phyloP scores from a whole-genome alignment of 192 early-diverging fungal genomes.

The Geranomyces variabilis region DNA sequence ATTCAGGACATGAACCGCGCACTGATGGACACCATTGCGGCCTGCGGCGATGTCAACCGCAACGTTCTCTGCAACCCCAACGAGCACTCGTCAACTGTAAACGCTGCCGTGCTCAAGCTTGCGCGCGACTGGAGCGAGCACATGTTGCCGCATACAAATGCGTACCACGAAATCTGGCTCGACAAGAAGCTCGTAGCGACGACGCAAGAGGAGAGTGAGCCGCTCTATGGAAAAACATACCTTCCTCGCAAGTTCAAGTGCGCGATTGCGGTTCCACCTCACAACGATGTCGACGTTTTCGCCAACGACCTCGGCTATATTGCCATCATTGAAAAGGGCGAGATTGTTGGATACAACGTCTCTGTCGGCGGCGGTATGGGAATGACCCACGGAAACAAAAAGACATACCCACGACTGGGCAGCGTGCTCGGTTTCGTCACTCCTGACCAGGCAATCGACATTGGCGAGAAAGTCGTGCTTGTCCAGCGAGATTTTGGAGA shows the following conservation, averaged over 20 bases:
- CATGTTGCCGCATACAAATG: conserved; percentile 81
- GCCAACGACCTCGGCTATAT: conserved; percentile 95
- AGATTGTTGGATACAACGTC: conserved; percentile 89
- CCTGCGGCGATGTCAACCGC: conserved; percentile 97
- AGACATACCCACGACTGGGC: conserved; percentile 90
- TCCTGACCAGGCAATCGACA: conserved; percentile 73
- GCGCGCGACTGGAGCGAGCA: conserved; percentile 72
- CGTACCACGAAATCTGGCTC: conserved; percentile 98
- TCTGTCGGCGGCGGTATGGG: conserved; percentile 97
- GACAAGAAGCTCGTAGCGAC: conserved; percentile 83
- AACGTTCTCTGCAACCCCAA: conserved; percentile 95
- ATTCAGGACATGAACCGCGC: conserved; percentile 92
- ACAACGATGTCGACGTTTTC: conserved; percentile 96
- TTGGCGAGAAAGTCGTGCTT: conserved; percentile 89
- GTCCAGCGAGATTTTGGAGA: conserved; percentile 96
- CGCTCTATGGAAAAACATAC: conserved; percentile 90
- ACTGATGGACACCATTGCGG: conserved; percentile 89
- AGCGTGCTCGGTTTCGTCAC: conserved; percentile 79
- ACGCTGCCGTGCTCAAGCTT: conserved; percentile 78
- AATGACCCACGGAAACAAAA: conserved; percentile 97
- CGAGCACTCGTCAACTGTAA: conserved; percentile 76
- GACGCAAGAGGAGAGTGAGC: conserved; percentile 76
- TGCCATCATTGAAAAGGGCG: conserved; percentile 79
- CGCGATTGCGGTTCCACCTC: conserved; percentile 90
- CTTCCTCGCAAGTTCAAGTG: conserved; percentile 98